phyloP scores from a whole-genome alignment of 176 grass and related monocot genomes.

The Zea mays region Zm-B73-REFERENCE-NAM-5.0 NC_050103.1:96048001-96048500 shows the following conservation, averaged over 20 bases:
- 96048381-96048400: no score
- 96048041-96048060: conserved; percentile 82
- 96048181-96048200: not conserved
- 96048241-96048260: conserved; percentile 14
- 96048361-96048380: no score
- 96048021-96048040: conserved; percentile 25
- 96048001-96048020: conserved; percentile 4
- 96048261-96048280: conserved; percentile 10
- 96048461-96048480: no score
- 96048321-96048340: not conserved
- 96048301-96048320: not conserved
- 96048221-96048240: not conserved
- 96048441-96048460: no score
- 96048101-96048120: conserved; percentile 84
- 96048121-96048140: conserved; percentile 23
- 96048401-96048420: no score
- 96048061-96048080: conserved; percentile 98
- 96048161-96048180: not conserved
- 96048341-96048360: no score
- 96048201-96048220: not conserved
- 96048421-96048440: no score
- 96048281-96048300: not conserved
- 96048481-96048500: no score
- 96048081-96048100: conserved; percentile 88
- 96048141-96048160: conserved; percentile 23